Base-by-base conservation (phyloP, 495 filamentous ascomycete species). In the Venustampulla echinocandica region DNA sequence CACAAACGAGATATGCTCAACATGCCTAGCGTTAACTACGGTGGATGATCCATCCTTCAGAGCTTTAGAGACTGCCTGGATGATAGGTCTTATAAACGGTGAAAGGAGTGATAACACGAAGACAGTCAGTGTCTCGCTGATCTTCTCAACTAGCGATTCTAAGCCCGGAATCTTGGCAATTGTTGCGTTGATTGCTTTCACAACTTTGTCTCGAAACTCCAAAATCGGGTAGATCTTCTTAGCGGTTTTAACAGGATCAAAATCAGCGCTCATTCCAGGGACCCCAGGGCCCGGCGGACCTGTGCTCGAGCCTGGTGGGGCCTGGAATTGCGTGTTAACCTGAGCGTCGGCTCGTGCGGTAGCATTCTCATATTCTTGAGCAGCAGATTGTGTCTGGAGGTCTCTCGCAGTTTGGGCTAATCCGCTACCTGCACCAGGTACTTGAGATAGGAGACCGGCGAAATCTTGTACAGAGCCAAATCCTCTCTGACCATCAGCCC, bases 101-200 rank as follows among this genome's bases (percentile, higher is more conserved):
- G 92, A 84, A 9, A 98, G 69, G 0, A 98, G 75, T 15, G 86
- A 88, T 49, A 98, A 74, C 46, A 97, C 72, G 58, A 97, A 95
- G 17, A 94, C 66, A 2, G 92, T 93, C 23, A 98, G 66, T 0
- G 84, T 88, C 60, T 98, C 92, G 39, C 81, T 85, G 59, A 98
- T 90, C 49, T 84, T 90, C 49, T 96, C 89, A 20, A 96, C 75
- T 3, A 95, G 68, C 3, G 75, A 72, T 60, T 94, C 86, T 2
- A 98, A 73, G 2, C 90, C 92, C 0, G 90, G 90, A 23, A 98
- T 84, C 67, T 89, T 95, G 54, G 90, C 84, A 51, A 97, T 87
- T 43, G 87, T 82, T 34, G 77, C 74, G 49, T 77, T 83, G 60
- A 98, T 84, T 23, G 79, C 71, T 25, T 83, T 84, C 19, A 94